These are phyloP conservation scores for Penicillium griseofulvum DNA, from an alignment of 2,329 filamentous ascomycete species.

Conservation along the genomic window DNA sequence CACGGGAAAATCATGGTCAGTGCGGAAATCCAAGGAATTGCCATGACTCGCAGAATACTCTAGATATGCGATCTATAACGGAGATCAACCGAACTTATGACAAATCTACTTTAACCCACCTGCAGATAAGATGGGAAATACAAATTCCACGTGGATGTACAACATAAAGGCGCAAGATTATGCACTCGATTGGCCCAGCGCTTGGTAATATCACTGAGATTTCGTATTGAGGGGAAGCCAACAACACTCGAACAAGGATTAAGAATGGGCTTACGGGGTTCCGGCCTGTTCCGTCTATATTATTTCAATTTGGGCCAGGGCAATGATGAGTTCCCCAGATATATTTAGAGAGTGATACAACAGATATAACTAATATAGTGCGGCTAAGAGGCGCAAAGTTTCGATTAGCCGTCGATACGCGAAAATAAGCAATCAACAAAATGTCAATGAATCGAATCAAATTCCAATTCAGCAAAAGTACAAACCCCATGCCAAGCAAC, in stretches of 20 bases:
- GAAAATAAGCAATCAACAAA: background rate
- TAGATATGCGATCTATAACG: conserved; percentile 7
- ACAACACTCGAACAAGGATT: conserved; percentile 1
- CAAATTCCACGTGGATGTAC: conserved; percentile 1
- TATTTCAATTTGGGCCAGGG: background rate
- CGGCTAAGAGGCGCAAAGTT: background rate
- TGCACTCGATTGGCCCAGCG: conserved; percentile 4
- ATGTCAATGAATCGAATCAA: background rate
- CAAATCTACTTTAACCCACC: too few relatives aligned
- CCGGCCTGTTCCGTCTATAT: background rate
- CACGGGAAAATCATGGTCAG: conserved; percentile 21
- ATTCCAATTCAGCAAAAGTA: background rate
- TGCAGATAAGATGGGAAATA: too few relatives aligned
- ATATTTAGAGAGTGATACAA: background rate
- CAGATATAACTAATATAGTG: background rate
- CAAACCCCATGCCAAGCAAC: background rate
- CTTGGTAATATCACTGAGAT: conserved; percentile 9
- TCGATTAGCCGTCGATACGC: background rate
- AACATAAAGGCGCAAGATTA: background rate
- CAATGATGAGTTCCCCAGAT: background rate
- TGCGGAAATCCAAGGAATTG: too few relatives aligned
- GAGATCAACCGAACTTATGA: background rate
- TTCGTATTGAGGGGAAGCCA: conserved; percentile 12
- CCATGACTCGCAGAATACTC: too few relatives aligned
- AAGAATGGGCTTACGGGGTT: background rate